Percentiles rank a stretch among this genome's conserved stretches.
These are phyloP conservation scores for Argentina anserina DNA, from an alignment of 306 rosid species.

Conservation along the genomic window DNA sequence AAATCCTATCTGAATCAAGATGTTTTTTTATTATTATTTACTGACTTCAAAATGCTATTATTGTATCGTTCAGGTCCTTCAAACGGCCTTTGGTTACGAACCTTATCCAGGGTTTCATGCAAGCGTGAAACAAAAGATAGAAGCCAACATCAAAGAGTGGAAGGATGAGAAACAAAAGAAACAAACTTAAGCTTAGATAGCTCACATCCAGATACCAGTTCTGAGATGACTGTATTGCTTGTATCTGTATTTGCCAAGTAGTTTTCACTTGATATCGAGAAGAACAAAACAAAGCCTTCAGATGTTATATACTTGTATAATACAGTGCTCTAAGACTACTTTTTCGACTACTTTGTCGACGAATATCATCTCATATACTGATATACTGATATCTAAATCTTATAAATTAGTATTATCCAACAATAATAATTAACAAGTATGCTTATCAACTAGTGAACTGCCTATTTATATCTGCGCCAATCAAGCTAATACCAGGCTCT, in stretches of 20 bases:
- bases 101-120: slow-evolving; percentile 71
- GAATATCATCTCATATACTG: neutral
- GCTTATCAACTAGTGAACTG: neutral
- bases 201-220: neutral
- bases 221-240: slow-evolving; percentile 1
- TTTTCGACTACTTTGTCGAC: neutral
- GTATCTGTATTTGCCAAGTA: neutral
- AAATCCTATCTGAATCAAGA: neutral
- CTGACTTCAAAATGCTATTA: neutral
- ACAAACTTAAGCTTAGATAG: slow-evolving; percentile 27
- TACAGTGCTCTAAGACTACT: neutral
- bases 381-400: neutral
- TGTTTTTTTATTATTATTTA: neutral
- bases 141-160: slow-evolving; percentile 59
- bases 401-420: too few relatives aligned
- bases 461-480: slow-evolving; percentile 23
- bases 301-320: neutral
- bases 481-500: slow-evolving; percentile 53
- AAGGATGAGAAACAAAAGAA: slow-evolving; percentile 58
- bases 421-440: too few relatives aligned
- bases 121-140: slow-evolving; percentile 57
- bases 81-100: slow-evolving; percentile 55
- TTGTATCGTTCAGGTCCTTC: slow-evolving; percentile 46
- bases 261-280: neutral
- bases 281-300: neutral